Percentiles rank a stretch among this genome's conserved stretches.
These are phyloP conservation scores for Triticum turgidum DNA, from an alignment of 176 grass and related monocot species.

Conservation along the genomic window DNA sequence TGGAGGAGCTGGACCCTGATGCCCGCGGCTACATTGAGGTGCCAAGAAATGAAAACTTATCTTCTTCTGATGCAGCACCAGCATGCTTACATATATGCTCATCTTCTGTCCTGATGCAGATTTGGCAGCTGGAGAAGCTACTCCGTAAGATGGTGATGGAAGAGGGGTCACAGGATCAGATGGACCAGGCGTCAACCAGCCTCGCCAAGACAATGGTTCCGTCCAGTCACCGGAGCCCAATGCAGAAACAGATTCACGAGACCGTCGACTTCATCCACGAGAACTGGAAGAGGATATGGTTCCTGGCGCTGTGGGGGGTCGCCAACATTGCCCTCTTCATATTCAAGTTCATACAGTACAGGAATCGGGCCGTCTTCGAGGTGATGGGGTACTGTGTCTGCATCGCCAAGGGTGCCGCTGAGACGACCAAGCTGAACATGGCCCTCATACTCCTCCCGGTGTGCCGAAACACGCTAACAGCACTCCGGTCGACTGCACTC, in stretches of 20 bases:
- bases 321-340: slow-evolving; percentile 59
- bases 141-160: slow-evolving; percentile 67
- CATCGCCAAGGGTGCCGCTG: slow-evolving; percentile 84
- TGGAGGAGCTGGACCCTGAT: slow-evolving; percentile 93
- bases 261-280: slow-evolving; percentile 73
- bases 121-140: slow-evolving; percentile 90
- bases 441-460: slow-evolving; percentile 89
- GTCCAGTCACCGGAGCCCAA: slow-evolving; percentile 50
- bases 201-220: slow-evolving; percentile 86
- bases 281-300: slow-evolving; percentile 98
- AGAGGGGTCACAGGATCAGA: slow-evolving; percentile 44
- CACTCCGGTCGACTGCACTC: slow-evolving; percentile 64
- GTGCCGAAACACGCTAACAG: slow-evolving; percentile 84
- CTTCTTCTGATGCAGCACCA: background rate
- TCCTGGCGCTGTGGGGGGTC: slow-evolving; percentile 60
- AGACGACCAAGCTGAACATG: slow-evolving; percentile 97
- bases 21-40: slow-evolving; percentile 82
- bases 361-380: slow-evolving; percentile 59
- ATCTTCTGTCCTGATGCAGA: slow-evolving; percentile 39
- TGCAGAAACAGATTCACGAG: slow-evolving; percentile 42
- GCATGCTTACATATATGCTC: background rate
- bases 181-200: slow-evolving; percentile 41
- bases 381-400: slow-evolving; percentile 97
- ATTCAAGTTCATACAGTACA: slow-evolving; percentile 83
- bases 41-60: background rate